Conservation (phyloP, 208 protist species). For the Phytomonas francai region DNA sequence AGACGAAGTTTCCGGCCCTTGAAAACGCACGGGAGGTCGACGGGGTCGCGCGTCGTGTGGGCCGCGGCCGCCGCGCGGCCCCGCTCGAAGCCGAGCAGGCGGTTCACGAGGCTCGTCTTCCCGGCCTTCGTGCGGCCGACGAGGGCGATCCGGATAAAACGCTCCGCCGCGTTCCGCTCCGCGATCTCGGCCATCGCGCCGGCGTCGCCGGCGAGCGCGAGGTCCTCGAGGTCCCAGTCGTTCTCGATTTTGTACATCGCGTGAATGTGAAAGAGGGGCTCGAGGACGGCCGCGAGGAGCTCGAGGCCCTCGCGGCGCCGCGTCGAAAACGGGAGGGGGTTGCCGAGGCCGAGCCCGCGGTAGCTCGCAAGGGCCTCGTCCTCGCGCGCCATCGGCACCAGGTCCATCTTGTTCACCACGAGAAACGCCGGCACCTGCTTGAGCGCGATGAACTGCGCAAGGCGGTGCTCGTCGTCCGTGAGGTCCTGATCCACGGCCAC, state of each 20-base stretch:
- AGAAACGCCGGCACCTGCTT: conserved; percentile 71
- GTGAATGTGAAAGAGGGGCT: conserved; percentile 78
- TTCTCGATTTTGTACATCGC: conserved; percentile 69
- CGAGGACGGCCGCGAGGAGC: conserved; percentile 53
- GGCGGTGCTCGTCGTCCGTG: conserved; percentile 48
- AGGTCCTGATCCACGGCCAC: conserved; percentile 61
- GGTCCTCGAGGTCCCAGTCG: conserved; percentile 86
- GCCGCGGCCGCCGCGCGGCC: conserved; percentile 67
- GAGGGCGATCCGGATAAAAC: conserved; percentile 85
- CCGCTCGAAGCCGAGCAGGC: conserved; percentile 88
- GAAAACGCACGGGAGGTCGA: conserved; percentile 86
- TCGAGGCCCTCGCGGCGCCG: conserved; percentile 61
- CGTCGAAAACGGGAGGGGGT: conserved; percentile 66
- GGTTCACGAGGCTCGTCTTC: conserved; percentile 92
- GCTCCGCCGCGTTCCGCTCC: conserved; percentile 71
- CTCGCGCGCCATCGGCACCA: conserved; percentile 42
- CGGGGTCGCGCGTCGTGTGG: conserved; percentile 89
- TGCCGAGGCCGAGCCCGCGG: conserved; percentile 55
- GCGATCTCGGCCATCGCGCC: conserved; percentile 84
- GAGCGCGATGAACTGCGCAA: conserved; percentile 51
- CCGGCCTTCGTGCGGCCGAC: conserved; percentile 91
- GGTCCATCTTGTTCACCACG: conserved; percentile 88
- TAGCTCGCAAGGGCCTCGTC: conserved; percentile 54
- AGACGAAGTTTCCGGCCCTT: conserved; percentile 82
- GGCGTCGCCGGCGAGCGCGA: conserved; percentile 75